These are phyloP conservation scores for Castanea sativa DNA, from an alignment of 306 rosid genomes.

Conservation along the genomic window DNA sequence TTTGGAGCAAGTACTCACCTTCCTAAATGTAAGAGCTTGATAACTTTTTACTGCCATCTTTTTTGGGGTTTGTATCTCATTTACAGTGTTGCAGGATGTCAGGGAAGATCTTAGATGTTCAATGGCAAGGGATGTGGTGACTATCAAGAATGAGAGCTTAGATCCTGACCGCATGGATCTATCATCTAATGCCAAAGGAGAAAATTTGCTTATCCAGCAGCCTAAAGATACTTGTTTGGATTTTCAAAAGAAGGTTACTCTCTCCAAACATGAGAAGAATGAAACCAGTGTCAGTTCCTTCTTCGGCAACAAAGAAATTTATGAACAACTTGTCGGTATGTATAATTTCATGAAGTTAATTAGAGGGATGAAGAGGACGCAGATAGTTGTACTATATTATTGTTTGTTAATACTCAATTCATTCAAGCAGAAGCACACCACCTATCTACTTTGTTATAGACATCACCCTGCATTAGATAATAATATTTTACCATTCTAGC, in stretches of 20 bases:
- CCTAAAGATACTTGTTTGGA: slow-evolving; percentile 56
- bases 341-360: slow-evolving; percentile 10
- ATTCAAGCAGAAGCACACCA: neutral
- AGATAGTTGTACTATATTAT: neutral
- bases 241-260: slow-evolving; percentile 91
- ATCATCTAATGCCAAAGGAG: slow-evolving; percentile 36
- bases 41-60: slow-evolving; percentile 20
- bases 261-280: slow-evolving; percentile 58
- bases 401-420: neutral
- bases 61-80: slow-evolving; percentile 10
- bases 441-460: too few species aligned
- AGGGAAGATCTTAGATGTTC: slow-evolving; percentile 84
- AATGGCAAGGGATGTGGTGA: slow-evolving; percentile 78
- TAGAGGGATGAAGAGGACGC: neutral
- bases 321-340: slow-evolving; percentile 62
- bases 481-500: neutral
- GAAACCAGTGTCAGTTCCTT: slow-evolving; percentile 30
- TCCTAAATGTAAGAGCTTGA: slow-evolving; percentile 70
- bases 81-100: slow-evolving; percentile 49
- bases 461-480: neutral
- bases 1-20: slow-evolving; percentile 75
- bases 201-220: slow-evolving; percentile 14
- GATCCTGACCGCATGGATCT: slow-evolving; percentile 30
- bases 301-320: slow-evolving; percentile 53
- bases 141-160: slow-evolving; percentile 80